These are phyloP conservation scores for Magnusiomyces suaveolens DNA, from an alignment of 1,139 yeast genomes.

Conservation along the genomic window DNA sequence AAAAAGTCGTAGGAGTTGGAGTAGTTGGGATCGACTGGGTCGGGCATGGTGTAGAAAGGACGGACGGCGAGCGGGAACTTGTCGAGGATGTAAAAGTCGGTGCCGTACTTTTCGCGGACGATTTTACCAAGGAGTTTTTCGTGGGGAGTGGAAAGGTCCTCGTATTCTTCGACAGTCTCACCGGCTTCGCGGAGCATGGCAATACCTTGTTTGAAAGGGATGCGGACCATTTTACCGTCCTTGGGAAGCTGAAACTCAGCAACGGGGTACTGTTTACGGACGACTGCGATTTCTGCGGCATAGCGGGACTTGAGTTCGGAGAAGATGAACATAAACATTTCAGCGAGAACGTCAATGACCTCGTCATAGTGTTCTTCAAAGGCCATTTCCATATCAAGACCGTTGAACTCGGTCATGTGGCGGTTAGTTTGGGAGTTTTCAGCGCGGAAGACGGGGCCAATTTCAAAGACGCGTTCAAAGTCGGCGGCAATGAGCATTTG, in stretches of 20 bases:
- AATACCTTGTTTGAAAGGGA: conserved; percentile 87
- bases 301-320: conserved; percentile 70
- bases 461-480: conserved; percentile 89
- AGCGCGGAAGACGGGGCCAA: conserved; percentile 97
- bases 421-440: conserved; percentile 98
- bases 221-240: conserved; percentile 67
- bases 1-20: conserved; percentile 91
- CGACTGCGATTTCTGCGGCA: conserved; percentile 74
- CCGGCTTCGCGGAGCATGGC: conserved; percentile 73
- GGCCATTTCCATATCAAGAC: conserved; percentile 96
- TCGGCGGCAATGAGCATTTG: conserved; percentile 97
- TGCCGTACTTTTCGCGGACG: conserved; percentile 87
- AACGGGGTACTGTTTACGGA: conserved; percentile 92
- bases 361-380: conserved; percentile 97
- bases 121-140: conserved; percentile 87
- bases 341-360: conserved; percentile 73
- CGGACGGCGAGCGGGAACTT: conserved; percentile 94
- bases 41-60: conserved; percentile 99
- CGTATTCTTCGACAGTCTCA: conserved; percentile 71
- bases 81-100: conserved; percentile 95
- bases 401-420: conserved; percentile 97
- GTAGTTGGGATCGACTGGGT: conserved; percentile 79
- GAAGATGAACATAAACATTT: conserved; percentile 82
- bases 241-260: conserved; percentile 89
- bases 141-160: conserved; percentile 87